Evolutionary conservation across 2,329 filamentous ascomycete genomes (phyloP).

Genomic region (Didymella keratinophila): DNA sequence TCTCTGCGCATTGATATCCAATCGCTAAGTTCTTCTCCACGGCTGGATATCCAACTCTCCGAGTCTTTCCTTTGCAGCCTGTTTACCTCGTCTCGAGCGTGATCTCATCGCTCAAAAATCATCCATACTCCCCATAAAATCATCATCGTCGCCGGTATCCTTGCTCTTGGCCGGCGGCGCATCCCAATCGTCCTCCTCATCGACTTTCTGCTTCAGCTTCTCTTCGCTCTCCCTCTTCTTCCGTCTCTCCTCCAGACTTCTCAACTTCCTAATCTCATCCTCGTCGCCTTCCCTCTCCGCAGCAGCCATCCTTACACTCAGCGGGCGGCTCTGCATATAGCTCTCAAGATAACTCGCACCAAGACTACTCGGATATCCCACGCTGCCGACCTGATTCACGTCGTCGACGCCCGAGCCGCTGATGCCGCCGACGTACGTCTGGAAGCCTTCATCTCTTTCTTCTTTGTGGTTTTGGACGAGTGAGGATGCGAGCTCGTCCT

Average conservation of each 20-base stretch:
- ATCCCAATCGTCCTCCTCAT: slow-evolving; percentile 11
- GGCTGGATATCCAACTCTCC: no score
- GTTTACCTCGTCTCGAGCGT: no score
- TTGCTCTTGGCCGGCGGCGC: slow-evolving; percentile 2
- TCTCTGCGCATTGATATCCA: no score
- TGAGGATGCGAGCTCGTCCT: not conserved
- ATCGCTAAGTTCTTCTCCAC: no score
- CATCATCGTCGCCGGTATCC: slow-evolving; percentile 29
- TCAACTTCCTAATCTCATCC: slow-evolving; percentile 9
- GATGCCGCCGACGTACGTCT: slow-evolving; percentile 48
- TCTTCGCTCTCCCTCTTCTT: slow-evolving; percentile 17
- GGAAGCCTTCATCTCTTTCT: slow-evolving; percentile 34
- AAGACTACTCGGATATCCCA: slow-evolving; percentile 46
- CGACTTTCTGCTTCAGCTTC: slow-evolving; percentile 13
- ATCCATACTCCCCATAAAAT: slow-evolving; percentile 47
- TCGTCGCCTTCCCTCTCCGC: slow-evolving; percentile 39
- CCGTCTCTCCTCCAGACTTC: slow-evolving; percentile 13
- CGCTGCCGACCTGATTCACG: slow-evolving; percentile 45
- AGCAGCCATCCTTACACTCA: slow-evolving; percentile 48
- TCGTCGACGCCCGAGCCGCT: slow-evolving; percentile 45
- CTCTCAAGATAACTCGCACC: slow-evolving; percentile 51
- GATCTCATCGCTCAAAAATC: slow-evolving; percentile 45
- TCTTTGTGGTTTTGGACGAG: no score
- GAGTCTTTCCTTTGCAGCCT: no score
- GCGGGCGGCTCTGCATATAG: slow-evolving; percentile 48